Evolutionary conservation across 495 filamentous ascomycete species (phyloP).

Genomic region (Penicillium goetzii): DNA sequence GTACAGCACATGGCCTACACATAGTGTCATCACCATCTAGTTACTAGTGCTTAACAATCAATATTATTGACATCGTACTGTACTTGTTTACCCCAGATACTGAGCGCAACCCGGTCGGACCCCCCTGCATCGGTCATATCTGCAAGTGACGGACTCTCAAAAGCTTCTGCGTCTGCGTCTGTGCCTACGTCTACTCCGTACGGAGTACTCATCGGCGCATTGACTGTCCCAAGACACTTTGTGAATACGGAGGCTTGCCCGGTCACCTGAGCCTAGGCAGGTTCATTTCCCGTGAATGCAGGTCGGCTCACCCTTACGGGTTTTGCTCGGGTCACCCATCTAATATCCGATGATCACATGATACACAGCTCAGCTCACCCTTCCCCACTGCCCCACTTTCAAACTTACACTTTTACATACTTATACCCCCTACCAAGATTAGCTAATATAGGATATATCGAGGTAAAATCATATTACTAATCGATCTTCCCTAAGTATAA

Average conservation of each 20-base stretch:
- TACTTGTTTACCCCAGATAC: neutral
- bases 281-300: no score
- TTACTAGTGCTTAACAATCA: neutral
- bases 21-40: neutral
- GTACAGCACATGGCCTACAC: neutral
- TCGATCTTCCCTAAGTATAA: no score
- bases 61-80: neutral
- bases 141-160: neutral
- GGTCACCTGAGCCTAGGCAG: slow-evolving; percentile 17
- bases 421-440: no score
- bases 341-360: no score
- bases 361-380: no score
- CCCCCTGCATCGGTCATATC: slow-evolving; percentile 8
- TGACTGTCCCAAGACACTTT: neutral
- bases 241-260: slow-evolving; percentile 16
- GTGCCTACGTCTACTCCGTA: neutral
- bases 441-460: no score
- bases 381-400: no score
- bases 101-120: neutral
- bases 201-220: slow-evolving; percentile 11
- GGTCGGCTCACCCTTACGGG: no score
- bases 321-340: no score
- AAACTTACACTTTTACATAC: no score
- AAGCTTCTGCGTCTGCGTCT: neutral
- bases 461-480: no score